Evolutionary conservation across 2,329 filamentous ascomycete genomes (phyloP), one percentile per base, ranked within the genome.

Genomic region (Zalaria obscura): DNA sequence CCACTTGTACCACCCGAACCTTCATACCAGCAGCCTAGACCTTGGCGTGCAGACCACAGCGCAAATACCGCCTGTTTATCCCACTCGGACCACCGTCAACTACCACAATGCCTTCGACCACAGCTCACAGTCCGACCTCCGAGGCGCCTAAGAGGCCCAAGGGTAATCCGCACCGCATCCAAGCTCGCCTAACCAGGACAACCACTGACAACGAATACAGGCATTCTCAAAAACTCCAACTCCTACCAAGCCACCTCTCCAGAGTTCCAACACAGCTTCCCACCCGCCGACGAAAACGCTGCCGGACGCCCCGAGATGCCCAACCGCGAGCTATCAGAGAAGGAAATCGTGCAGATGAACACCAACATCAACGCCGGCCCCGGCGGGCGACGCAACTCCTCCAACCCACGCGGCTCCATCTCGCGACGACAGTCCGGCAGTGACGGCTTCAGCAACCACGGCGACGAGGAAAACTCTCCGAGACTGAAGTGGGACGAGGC

Each of bases 401-500:
- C 85, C 2, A 76, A 76, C 26, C 72, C 78, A 2, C 75, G 75
- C 48, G 76, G 76, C 4, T 73, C 72, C 27, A 72, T 75, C 5
- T 82, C 79, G n/a, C 81, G 86, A 42, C 80, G 85, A 39, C 80
- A 80, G 49, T 88, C 83, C 4, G 60, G 59, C 28, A 66, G 67
- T 42, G 62, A 69, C 45, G 65, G 68, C 26, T 38, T 40, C 29
- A 44, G 35, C 25, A 35, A 18, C 29, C 61, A 67, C 36, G 68
- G 73, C 35, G 60, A 68, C 11, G 73, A 76, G 39, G 72, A 77
- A 38, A 71, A 69, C 43, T 79, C 75, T 44, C 81, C 83, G 48
- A 80, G 87, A 47, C 72, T 98, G 51, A 94, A 95, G 67, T 98
- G 91, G 91, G 91, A 98, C 62, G 91, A 98, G 68, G 91, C 85